Percentiles rank a stretch among this genome's conserved stretches.
Conservation (phyloP, 345 rosid species). For the Raphanus raphanistrum region DNA sequence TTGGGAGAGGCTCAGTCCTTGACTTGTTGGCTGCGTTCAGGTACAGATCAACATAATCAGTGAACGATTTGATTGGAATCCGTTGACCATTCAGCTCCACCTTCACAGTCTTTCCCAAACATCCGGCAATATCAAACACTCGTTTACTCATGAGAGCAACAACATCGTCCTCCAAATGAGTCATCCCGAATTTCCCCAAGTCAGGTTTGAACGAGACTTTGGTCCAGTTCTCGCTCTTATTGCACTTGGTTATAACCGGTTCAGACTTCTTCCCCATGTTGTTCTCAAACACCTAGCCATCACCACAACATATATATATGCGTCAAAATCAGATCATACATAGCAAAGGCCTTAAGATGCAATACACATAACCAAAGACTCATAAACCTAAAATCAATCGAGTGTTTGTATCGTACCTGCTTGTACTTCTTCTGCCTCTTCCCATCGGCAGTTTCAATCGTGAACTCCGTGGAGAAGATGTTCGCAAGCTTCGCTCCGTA, state of each 20-base stretch:
- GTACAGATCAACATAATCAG: conserved; percentile 76
- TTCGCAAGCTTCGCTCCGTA: conserved; percentile 96
- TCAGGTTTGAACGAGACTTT: conserved; percentile 90
- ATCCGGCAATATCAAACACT: conserved; percentile 90
- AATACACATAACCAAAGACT: no score
- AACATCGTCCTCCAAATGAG: conserved; percentile 79
- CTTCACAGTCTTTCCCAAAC: conserved; percentile 88
- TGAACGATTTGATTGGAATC: conserved; percentile 72
- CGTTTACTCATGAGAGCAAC: conserved; percentile 90
- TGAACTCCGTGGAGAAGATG: conserved; percentile 84
- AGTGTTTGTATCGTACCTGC: conserved; percentile 48
- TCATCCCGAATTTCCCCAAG: conserved; percentile 75
- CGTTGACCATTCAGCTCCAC: conserved; percentile 80
- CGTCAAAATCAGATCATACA: not conserved
- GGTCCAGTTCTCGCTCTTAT: conserved; percentile 82
- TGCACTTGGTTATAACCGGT: conserved; percentile 71
- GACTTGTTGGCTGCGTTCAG: conserved; percentile 51
- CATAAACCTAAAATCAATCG: not conserved
- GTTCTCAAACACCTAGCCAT: conserved; percentile 68
- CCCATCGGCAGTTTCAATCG: conserved; percentile 90
- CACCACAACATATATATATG: not conserved
- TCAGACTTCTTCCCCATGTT: conserved; percentile 90
- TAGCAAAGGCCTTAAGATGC: no score
- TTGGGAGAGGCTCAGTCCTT: conserved; percentile 47
- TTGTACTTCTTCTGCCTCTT: conserved; percentile 76